Evolutionary conservation across 1,139 yeast species (phyloP).

Genomic region (Debaryomyces fabryi): DNA sequence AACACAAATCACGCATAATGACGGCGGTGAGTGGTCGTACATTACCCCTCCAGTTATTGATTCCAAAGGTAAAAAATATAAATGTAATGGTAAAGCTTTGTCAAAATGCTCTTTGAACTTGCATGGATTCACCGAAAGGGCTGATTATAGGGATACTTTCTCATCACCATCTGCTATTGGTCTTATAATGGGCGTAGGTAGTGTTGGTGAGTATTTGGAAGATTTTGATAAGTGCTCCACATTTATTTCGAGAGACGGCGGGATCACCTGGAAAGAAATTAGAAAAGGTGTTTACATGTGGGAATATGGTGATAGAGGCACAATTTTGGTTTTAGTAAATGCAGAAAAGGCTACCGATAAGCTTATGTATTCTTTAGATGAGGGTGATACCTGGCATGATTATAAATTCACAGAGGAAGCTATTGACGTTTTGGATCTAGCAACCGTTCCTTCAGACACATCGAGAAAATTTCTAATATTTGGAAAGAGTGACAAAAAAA

Average conservation of each 20-base stretch:
- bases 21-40: conserved; percentile 86
- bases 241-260: conserved; percentile 84
- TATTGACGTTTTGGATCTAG: conserved; percentile 67
- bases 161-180: conserved; percentile 93
- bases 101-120: conserved; percentile 76
- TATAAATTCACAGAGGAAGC: conserved; percentile 62
- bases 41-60: conserved; percentile 69
- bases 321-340: conserved; percentile 73
- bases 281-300: conserved; percentile 77
- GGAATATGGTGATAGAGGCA: conserved; percentile 97
- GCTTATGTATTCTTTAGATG: conserved; percentile 70
- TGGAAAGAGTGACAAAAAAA: conserved; percentile 22
- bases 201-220: conserved; percentile 70
- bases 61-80: conserved; percentile 59
- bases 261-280: conserved; percentile 83
- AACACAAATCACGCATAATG: conserved; percentile 81
- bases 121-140: conserved; percentile 90
- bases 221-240: conserved; percentile 60
- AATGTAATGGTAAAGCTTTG: conserved; percentile 54
- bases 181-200: conserved; percentile 83
- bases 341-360: conserved; percentile 59
- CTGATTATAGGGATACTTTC: conserved; percentile 79
- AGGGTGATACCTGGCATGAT: conserved; percentile 76
- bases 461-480: conserved; percentile 64
- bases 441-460: conserved; percentile 90